phyloP scores from a whole-genome alignment of 768 basidiomycete species.

The Rhizopogon vulgaris region DNA sequence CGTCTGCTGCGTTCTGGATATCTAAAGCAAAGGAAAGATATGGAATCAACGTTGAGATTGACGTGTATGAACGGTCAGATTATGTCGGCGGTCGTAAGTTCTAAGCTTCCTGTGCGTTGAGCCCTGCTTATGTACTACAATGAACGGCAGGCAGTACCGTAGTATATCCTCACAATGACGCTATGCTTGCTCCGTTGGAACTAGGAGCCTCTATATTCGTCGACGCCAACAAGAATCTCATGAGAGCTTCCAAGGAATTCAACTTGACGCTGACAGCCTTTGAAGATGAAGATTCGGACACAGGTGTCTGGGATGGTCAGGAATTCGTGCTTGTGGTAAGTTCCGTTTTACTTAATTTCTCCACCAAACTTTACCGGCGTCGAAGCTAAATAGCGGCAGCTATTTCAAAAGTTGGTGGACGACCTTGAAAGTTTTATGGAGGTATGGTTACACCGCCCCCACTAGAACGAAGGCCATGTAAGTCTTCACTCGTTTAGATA shows the following conservation, averaged over 20 bases:
- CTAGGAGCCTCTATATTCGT: slow-evolving; percentile 90
- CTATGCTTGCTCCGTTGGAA: slow-evolving; percentile 59
- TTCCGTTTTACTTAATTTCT: neutral
- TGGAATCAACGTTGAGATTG: slow-evolving; percentile 66
- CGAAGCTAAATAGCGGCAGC: slow-evolving; percentile 37
- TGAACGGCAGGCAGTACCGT: slow-evolving; percentile 59
- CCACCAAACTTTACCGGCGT: neutral
- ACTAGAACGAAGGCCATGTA: slow-evolving; percentile 51
- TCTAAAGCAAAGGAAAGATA: slow-evolving; percentile 68
- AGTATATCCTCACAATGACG: slow-evolving; percentile 65
- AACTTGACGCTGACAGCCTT: slow-evolving; percentile 51
- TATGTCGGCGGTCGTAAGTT: slow-evolving; percentile 85
- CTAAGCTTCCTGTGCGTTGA: neutral
- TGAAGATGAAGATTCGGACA: slow-evolving; percentile 41
- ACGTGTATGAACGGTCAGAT: slow-evolving; percentile 72
- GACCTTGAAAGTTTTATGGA: slow-evolving; percentile 65
- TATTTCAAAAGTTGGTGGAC: slow-evolving; percentile 55
- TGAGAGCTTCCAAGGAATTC: slow-evolving; percentile 77
- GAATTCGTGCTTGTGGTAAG: slow-evolving; percentile 60
- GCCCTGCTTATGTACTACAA: slow-evolving; percentile 2
- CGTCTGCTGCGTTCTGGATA: slow-evolving; percentile 81
- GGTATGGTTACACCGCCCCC: slow-evolving; percentile 67
- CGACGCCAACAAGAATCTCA: slow-evolving; percentile 59
- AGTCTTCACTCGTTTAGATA: slow-evolving; percentile 11
- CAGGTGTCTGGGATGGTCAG: slow-evolving; percentile 83